phyloP scores from a whole-genome alignment of 202 grass and related monocot species.

The Elaeis oleifera region DNA sequence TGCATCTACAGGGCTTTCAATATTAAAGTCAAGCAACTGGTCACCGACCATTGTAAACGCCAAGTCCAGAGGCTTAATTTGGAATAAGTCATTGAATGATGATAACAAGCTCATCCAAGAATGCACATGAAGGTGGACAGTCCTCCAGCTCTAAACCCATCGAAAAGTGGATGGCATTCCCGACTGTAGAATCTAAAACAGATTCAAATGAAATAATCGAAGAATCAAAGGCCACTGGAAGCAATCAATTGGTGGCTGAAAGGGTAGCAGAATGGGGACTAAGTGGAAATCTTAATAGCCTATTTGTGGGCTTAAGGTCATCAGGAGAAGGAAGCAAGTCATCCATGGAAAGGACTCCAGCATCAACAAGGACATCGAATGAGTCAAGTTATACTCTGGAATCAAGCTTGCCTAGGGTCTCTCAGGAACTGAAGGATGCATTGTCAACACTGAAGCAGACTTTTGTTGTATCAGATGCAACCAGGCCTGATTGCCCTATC shows the following conservation, averaged over 20 bases:
- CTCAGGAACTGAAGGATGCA: constrained; percentile 85
- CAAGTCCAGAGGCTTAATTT: too few relatives aligned
- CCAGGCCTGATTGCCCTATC: constrained; percentile 69
- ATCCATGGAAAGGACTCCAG: constrained; percentile 32
- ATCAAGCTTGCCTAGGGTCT: constrained; percentile 50
- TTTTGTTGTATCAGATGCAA: constrained; percentile 94
- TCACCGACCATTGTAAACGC: too few relatives aligned
- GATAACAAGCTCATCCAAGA: constrained; percentile 13
- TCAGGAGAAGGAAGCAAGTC: constrained; percentile 27
- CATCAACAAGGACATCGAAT: background rate
- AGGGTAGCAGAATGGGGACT: background rate
- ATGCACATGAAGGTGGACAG: constrained; percentile 14
- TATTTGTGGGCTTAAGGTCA: constrained; percentile 25
- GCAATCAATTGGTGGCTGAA: constrained; percentile 5
- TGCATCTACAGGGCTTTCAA: too few relatives aligned
- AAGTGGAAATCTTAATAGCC: background rate
- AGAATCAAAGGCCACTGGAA: constrained; percentile 14
- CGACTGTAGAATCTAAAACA: constrained; percentile 9
- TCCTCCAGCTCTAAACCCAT: constrained; percentile 17
- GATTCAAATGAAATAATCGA: constrained; percentile 45
- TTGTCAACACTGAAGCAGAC: constrained; percentile 81
- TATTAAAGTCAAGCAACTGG: too few relatives aligned
- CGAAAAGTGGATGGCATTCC: constrained; percentile 85
- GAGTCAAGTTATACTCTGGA: constrained; percentile 24
- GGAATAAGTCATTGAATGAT: constrained; percentile 12